A percentile compares a stretch with the other conserved stretches of the same genome.
Evolutionary conservation across 805 yeast genomes (phyloP).

Genomic region (Candida caryicola): DNA sequence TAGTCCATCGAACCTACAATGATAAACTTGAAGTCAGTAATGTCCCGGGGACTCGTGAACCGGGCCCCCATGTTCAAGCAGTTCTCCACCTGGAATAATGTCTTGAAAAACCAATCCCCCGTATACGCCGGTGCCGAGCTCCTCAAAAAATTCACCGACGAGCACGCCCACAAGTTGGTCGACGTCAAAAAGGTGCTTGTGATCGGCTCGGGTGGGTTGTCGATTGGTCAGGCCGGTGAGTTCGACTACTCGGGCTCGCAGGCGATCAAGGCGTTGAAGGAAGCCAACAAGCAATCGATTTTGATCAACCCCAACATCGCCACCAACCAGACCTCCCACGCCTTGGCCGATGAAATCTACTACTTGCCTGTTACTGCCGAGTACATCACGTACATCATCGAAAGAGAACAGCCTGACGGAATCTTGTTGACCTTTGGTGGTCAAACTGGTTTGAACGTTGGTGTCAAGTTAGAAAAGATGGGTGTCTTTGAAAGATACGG

Average conservation of each 20-base stretch:
- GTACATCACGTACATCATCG: conserved; percentile 90
- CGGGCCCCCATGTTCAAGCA: background rate
- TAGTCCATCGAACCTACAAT: background rate
- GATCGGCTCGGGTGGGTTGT: conserved; percentile 95
- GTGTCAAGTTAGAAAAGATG: conserved; percentile 91
- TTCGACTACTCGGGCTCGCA: conserved; percentile 97
- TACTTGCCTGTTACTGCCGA: conserved; percentile 96
- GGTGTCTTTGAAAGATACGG: conserved; percentile 89
- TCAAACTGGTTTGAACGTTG: conserved; percentile 95
- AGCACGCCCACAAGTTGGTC: conserved; percentile 63
- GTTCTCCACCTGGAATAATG: conserved; percentile 8
- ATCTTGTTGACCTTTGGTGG: conserved; percentile 97
- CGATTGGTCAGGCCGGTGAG: conserved; percentile 98
- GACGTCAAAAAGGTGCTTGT: conserved; percentile 86
- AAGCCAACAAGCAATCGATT: conserved; percentile 81
- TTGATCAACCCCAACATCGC: conserved; percentile 95
- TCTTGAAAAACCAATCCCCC: conserved; percentile 15
- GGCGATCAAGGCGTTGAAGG: conserved; percentile 92
- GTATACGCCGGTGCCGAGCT: conserved; percentile 64
- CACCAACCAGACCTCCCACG: conserved; percentile 93
- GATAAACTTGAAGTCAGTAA: conserved; percentile 9
- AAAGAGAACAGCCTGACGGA: conserved; percentile 95
- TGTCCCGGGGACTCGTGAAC: conserved; percentile 5
- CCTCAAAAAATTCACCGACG: conserved; percentile 54
- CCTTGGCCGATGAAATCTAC: conserved; percentile 92